Evolutionary conservation across 371 early-diverging fungal genomes (phyloP).

Genomic region (Syncephalastrum contaminatum): DNA sequence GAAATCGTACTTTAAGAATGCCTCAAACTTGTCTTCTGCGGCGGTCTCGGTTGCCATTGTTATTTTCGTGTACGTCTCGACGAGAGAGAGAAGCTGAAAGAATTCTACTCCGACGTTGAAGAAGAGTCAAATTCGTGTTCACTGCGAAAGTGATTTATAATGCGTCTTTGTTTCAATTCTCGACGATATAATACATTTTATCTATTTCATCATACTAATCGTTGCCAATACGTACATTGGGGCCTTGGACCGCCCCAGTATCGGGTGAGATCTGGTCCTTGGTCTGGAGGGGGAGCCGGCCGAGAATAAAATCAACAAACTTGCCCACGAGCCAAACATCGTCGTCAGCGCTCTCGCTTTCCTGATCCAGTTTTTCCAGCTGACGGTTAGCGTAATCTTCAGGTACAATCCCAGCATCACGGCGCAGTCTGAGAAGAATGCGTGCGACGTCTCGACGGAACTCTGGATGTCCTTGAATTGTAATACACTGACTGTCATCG

Average conservation of each 20-base stretch:
- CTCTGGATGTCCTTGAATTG: constrained; percentile 85
- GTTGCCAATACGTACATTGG: constrained; percentile 20
- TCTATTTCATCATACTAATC: constrained; percentile 10
- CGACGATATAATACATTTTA: neutral
- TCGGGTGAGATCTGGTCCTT: constrained; percentile 11
- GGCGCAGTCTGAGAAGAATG: constrained; percentile 29
- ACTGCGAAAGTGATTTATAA: no score
- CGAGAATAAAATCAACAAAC: constrained; percentile 21
- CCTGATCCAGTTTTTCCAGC: constrained; percentile 10
- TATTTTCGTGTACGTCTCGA: no score
- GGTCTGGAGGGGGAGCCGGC: constrained; percentile 11
- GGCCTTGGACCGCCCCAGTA: constrained; percentile 16
- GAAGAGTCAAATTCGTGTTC: no score
- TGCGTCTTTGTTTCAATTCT: no score
- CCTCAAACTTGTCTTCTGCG: constrained; percentile 12
- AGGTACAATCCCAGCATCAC: constrained; percentile 22
- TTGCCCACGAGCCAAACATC: constrained; percentile 14
- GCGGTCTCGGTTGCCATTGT: no score
- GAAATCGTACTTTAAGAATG: constrained; percentile 26
- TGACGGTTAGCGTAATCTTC: constrained; percentile 20
- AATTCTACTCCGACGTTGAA: no score
- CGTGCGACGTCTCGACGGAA: constrained; percentile 52
- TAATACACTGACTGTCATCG: constrained; percentile 56
- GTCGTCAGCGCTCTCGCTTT: constrained; percentile 10
- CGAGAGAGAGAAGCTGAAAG: no score